A percentile compares a stretch with the other conserved stretches of the same genome.
Conservation (phyloP, 176 grass and related monocot genomes). For the Cymbopogon citratus region DNA sequence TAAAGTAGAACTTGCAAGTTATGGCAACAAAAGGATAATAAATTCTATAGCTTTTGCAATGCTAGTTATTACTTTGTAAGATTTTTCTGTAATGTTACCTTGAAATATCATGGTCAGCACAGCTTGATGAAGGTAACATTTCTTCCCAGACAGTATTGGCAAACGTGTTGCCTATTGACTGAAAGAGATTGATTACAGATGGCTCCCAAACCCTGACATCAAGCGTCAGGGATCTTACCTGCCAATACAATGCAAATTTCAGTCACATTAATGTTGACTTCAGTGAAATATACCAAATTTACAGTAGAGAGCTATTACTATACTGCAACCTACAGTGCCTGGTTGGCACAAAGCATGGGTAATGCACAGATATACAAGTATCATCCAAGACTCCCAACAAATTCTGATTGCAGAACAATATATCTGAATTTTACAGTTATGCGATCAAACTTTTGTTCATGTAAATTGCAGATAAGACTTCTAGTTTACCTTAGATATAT, state of each 20-base stretch:
- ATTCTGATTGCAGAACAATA: constrained; percentile 7
- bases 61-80: not conserved
- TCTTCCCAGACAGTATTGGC: constrained; percentile 95
- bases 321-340: not conserved
- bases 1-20: constrained; percentile 36
- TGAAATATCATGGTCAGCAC: constrained; percentile 45
- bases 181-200: constrained; percentile 97
- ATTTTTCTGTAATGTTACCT: constrained; percentile 46
- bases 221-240: constrained; percentile 99
- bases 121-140: constrained; percentile 46
- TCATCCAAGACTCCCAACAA: not conserved
- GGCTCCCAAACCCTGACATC: constrained; percentile 97
- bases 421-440: not conserved
- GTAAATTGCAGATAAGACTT: not conserved
- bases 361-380: not conserved
- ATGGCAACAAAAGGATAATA: constrained; percentile 14
- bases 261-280: constrained; percentile 8
- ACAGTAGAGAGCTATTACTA: not conserved
- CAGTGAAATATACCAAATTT: not conserved
- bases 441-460: not conserved
- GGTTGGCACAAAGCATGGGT: constrained; percentile 6
- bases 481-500: constrained; percentile 90
- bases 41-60: constrained; percentile 1
- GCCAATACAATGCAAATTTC: constrained; percentile 32
- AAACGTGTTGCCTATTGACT: constrained; percentile 88